Base-by-base conservation (phyloP, 2,329 filamentous ascomycete genomes). In the Arthrobotrys sphaeroides region DNA sequence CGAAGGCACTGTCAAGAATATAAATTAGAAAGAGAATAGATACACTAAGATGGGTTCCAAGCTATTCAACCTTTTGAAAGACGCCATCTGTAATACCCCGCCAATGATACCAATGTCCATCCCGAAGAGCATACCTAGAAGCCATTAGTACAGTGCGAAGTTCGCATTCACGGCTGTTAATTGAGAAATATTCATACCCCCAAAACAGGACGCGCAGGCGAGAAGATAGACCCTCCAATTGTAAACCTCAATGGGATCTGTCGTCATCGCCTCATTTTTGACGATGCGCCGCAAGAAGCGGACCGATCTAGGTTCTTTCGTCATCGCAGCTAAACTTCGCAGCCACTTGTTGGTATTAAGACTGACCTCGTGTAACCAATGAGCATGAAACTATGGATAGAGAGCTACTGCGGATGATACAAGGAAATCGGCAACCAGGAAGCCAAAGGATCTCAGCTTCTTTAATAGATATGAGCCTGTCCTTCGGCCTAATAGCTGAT, bases 31-130 rank as follows among this genome's bases (percentile, higher is more conserved):
- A 31, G 24, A 33, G 18, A 26, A 31, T 47, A 24, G 26, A 12
- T 16, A 13, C 13, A 31, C 2, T 13, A 60, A 13, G 24, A 49
- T 6, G 40, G 1, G 9, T 43, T 5, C 18, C 18, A 2, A 43
- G 18, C 16, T 9, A 6, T 83, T 47, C 82, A n/a, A 89, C 84
- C 82, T 81, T 80, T 87, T 85, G 77, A 90, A 90, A 4, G 84
- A 83, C 13, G 84, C 82, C 83, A 91, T 85, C 57, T 86, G 87
- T 24, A 91, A 83, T 49, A 91, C 88, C 78, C 90, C 90, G 38
- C 89, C 88, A 77, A 91, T 90, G 77, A 89, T 89, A 64, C 89
- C 89, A 26, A 88, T 90, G 79, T 88, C 87, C 82, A 88, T 86
- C 24, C 89, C 89, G 77, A 91, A 91, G 53, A 90, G 85, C 82